Evolutionary conservation across 169 alveolate genomes (phyloP).

Genomic region (Eimeria maxima): DNA sequence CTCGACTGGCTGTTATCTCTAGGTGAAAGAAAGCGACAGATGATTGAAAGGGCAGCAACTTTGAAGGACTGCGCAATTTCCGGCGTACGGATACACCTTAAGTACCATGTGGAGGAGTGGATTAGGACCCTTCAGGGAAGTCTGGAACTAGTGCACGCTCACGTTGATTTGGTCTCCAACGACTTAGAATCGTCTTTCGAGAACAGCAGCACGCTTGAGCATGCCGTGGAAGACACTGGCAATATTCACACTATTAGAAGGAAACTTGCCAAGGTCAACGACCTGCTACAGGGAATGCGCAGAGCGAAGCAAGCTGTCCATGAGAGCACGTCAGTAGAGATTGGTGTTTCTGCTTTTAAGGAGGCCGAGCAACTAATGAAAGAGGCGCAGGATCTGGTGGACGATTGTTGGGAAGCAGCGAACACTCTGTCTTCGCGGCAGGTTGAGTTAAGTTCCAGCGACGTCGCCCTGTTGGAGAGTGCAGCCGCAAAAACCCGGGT

Average conservation of each 20-base stretch:
- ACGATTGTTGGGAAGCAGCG: slow-evolving; percentile 41
- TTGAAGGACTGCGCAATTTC: slow-evolving; percentile 7
- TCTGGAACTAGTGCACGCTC: not conserved
- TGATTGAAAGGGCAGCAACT: not conserved
- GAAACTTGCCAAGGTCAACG: not conserved
- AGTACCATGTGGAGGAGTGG: not conserved
- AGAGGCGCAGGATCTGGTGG: slow-evolving; percentile 19
- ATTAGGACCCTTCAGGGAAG: not conserved
- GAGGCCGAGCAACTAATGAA: not conserved
- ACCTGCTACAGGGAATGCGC: not conserved
- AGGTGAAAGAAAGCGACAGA: not conserved
- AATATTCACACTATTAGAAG: not conserved
- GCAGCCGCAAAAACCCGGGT: not conserved
- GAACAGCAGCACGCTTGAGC: not conserved
- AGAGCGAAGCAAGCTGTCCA: slow-evolving; percentile 6
- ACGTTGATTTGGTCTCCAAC: not conserved
- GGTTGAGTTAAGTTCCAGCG: not conserved
- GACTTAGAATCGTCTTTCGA: not conserved
- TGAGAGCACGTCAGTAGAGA: slow-evolving; percentile 21
- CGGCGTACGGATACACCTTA: slow-evolving; percentile 25
- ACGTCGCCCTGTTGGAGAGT: not conserved
- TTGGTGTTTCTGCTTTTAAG: not conserved
- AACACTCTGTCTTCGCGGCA: not conserved
- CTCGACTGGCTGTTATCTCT: not conserved
- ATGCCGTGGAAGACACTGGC: not conserved